These are phyloP conservation scores for Mycena leptocephala DNA, from an alignment of 768 basidiomycete genomes.

Conservation along the genomic window DNA sequence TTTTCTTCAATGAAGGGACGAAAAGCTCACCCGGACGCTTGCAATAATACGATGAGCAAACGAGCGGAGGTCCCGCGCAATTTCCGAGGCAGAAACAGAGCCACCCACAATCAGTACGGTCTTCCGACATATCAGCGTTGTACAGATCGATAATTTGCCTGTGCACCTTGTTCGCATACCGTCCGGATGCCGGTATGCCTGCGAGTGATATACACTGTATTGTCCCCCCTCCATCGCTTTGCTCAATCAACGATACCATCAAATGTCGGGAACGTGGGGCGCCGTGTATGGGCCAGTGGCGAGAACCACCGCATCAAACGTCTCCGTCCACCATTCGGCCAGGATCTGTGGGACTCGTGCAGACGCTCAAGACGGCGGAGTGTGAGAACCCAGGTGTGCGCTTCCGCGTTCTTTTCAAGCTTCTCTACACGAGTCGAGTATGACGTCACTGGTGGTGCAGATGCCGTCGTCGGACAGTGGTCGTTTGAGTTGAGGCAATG, in stretches of 20 bases:
- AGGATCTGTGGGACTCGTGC: conserved; percentile 15
- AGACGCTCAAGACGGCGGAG: conserved; percentile 35
- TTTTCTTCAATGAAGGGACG: no score
- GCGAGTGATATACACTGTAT: conserved; percentile 45
- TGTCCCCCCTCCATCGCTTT: conserved; percentile 30
- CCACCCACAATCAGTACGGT: no score
- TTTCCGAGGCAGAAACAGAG: no score
- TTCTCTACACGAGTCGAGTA: conserved; percentile 58
- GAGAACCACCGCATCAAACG: conserved; percentile 51
- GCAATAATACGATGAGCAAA: neutral
- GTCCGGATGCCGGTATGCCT: conserved; percentile 47
- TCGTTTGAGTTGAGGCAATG: conserved; percentile 50
- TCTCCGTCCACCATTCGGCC: no score
- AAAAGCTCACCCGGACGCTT: conserved; percentile 1
- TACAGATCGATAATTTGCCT: neutral
- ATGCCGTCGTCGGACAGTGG: neutral
- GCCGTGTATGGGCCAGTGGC: conserved; percentile 47
- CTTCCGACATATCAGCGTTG: neutral
- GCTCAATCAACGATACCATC: no score
- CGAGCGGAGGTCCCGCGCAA: neutral
- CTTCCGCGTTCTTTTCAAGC: conserved; percentile 44
- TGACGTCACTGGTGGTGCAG: conserved; percentile 34
- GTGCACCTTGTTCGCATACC: conserved; percentile 46
- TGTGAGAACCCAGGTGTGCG: conserved; percentile 34
- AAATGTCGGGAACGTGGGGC: conserved; percentile 44